A percentile compares a stretch with the other conserved stretches of the same genome.
Evolutionary conservation across 2,329 filamentous ascomycete species (phyloP).

Genomic region (Colletotrichum gigasporum): DNA sequence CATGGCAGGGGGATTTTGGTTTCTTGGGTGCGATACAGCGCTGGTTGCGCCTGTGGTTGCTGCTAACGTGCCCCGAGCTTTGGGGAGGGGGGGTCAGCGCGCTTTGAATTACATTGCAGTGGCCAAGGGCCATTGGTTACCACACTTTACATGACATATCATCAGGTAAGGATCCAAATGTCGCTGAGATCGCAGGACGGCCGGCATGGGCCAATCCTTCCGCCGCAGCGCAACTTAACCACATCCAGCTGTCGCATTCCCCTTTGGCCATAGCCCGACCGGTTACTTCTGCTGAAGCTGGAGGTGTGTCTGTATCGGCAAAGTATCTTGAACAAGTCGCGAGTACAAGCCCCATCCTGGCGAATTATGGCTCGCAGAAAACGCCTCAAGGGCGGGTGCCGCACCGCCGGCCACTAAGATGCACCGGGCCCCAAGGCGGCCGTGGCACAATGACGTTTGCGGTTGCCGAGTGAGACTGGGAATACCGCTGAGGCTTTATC

Average conservation of each 20-base stretch:
- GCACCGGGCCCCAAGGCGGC: not conserved
- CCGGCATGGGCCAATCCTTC: not conserved
- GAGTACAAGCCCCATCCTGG: too few species aligned
- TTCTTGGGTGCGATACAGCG: too few species aligned
- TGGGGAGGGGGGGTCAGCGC: too few species aligned
- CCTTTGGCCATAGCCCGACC: not conserved
- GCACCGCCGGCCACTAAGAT: constrained; percentile 4
- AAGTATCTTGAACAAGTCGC: not conserved
- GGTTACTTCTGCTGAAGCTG: not conserved
- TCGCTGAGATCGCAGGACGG: too few species aligned
- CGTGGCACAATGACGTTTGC: constrained; percentile 27
- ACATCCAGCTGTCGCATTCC: not conserved
- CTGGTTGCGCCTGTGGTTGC: too few species aligned
- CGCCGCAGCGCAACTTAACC: not conserved
- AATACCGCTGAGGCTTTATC: constrained; percentile 17
- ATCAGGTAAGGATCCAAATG: too few species aligned
- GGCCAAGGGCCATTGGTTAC: too few species aligned
- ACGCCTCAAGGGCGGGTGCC: not conserved
- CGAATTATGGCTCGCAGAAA: not conserved
- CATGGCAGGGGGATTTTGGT: too few species aligned
- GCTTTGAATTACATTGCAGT: too few species aligned
- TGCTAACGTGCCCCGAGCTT: too few species aligned
- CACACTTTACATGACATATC: too few species aligned
- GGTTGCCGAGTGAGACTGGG: constrained; percentile 14
- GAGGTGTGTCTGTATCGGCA: constrained; percentile 5